A percentile compares a stretch with the other conserved stretches of the same genome.
These are phyloP conservation scores for Penicillium verrucosum DNA, from an alignment of 2,329 filamentous ascomycete species.

Conservation along the genomic window DNA sequence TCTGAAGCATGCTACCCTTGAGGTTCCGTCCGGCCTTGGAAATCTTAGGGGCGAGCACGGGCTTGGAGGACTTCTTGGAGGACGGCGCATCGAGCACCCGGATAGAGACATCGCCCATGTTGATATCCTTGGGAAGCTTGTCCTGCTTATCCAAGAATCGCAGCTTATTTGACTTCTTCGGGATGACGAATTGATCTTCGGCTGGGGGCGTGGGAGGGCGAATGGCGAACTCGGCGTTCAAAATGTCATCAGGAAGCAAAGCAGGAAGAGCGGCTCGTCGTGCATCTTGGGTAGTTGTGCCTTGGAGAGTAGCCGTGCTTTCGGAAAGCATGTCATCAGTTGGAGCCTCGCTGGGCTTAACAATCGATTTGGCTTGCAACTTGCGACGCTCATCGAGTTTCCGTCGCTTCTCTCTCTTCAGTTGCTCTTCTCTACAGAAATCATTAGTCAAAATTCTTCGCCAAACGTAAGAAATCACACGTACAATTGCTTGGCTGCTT, in stretches of 20 bases:
- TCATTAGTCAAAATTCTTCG: constrained; percentile 19
- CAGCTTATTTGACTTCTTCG: constrained; percentile 43
- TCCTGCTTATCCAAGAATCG: constrained; percentile 50
- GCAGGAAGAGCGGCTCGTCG: constrained; percentile 44
- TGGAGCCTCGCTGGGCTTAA: constrained; percentile 28
- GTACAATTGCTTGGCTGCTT: constrained; percentile 38
- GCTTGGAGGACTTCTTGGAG: constrained; percentile 36
- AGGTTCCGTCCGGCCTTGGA: constrained; percentile 40
- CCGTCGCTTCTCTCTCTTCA: constrained; percentile 40
- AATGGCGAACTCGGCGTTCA: constrained; percentile 46
- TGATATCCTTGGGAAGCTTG: constrained; percentile 51
- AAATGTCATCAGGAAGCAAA: constrained; percentile 51
- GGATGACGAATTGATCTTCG: constrained; percentile 25
- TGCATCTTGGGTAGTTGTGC: constrained; percentile 36
- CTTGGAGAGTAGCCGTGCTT: constrained; percentile 42
- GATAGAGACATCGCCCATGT: constrained; percentile 49
- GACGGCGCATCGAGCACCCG: constrained; percentile 45
- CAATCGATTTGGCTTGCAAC: constrained; percentile 35
- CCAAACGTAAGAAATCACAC: constrained; percentile 9
- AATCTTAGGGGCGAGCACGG: constrained; percentile 46
- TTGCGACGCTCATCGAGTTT: constrained; percentile 41
- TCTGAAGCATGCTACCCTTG: constrained; percentile 41
- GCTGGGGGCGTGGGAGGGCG: constrained; percentile 47
- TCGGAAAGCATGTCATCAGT: constrained; percentile 40
- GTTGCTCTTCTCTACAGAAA: constrained; percentile 35